Evolutionary conservation across 2,329 filamentous ascomycete species (phyloP).

Genomic region (Cordyceps farinosa): DNA sequence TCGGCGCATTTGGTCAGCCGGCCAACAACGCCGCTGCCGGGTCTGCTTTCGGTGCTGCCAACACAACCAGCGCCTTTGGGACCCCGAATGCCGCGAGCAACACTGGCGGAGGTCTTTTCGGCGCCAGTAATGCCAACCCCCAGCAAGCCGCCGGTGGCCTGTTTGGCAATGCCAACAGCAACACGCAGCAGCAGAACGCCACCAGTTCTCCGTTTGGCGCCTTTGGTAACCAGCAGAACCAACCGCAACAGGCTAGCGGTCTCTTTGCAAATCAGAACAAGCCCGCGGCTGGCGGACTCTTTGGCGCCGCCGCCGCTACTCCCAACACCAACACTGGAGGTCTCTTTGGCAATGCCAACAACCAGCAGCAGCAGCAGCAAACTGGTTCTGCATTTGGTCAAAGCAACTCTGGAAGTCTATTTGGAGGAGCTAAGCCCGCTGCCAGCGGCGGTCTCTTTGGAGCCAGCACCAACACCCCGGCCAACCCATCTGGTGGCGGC

Average conservation of each 20-base stretch:
- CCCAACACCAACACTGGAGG: slow-evolving; percentile 28
- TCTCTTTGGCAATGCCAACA: slow-evolving; percentile 38
- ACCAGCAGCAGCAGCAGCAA: slow-evolving; percentile 22
- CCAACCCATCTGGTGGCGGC: slow-evolving; percentile 35
- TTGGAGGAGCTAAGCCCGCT: slow-evolving; percentile 35
- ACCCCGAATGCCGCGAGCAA: slow-evolving; percentile 23
- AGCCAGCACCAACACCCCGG: slow-evolving; percentile 31
- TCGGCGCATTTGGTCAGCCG: slow-evolving; percentile 41
- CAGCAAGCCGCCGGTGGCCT: slow-evolving; percentile 25
- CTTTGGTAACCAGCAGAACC: slow-evolving; percentile 36
- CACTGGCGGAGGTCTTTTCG: slow-evolving; percentile 33
- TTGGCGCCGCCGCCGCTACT: slow-evolving; percentile 27
- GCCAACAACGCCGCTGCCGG: slow-evolving; percentile 26
- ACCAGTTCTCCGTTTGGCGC: slow-evolving; percentile 26
- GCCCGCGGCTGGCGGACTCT: slow-evolving; percentile 31
- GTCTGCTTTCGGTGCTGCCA: slow-evolving; percentile 24
- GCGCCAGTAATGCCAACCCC: slow-evolving; percentile 20
- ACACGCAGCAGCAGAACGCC: slow-evolving; percentile 26
- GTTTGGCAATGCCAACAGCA: slow-evolving; percentile 37
- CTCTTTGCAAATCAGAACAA: slow-evolving; percentile 44
- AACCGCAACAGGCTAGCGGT: slow-evolving; percentile 34
- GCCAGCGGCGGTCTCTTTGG: slow-evolving; percentile 41
- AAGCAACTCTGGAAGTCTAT: slow-evolving; percentile 34
- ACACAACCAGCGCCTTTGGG: slow-evolving; percentile 38
- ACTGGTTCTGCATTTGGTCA: slow-evolving; percentile 11